A percentile compares a stretch with the other conserved stretches of the same genome.
Evolutionary conservation across 345 rosid genomes (phyloP).

Genomic region (Citropsis articulata): DNA sequence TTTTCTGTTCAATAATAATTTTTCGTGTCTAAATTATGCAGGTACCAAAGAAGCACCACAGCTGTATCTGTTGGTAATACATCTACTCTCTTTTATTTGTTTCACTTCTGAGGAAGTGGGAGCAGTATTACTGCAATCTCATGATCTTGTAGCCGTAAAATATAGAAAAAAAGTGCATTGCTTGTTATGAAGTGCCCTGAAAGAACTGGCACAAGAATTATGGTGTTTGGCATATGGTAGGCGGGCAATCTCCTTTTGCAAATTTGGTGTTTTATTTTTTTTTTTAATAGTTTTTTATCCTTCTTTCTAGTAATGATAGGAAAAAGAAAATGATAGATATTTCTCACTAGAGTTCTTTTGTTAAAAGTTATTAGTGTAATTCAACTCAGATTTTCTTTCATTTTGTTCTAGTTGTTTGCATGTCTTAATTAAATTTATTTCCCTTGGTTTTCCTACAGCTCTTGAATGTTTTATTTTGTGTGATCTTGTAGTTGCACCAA

Average conservation of each 20-base stretch:
- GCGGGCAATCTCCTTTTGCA: neutral
- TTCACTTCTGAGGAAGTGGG: neutral
- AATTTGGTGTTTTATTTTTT: neutral
- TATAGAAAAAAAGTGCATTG: no score
- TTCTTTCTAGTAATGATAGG: no score
- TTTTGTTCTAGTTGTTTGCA: no score
- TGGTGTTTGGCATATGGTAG: no score
- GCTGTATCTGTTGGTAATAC: conserved; percentile 31
- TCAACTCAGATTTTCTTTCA: no score
- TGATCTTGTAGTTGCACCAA: conserved; percentile 21
- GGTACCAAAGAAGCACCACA: conserved; percentile 44
- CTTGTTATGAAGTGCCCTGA: no score
- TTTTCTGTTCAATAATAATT: neutral
- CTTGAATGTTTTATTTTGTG: neutral
- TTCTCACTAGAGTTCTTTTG: neutral
- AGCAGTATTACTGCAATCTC: no score
- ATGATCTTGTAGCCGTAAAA: no score
- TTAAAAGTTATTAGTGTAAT: neutral
- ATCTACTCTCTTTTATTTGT: no score
- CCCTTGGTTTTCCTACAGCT: neutral
- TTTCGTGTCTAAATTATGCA: conserved; percentile 8
- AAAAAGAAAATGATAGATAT: no score
- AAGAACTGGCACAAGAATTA: no score
- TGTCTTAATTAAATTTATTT: neutral
- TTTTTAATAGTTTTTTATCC: no score